Evolutionary conservation across 1,139 yeast genomes (phyloP).

Genomic region (Ogataea hybrid): DNA sequence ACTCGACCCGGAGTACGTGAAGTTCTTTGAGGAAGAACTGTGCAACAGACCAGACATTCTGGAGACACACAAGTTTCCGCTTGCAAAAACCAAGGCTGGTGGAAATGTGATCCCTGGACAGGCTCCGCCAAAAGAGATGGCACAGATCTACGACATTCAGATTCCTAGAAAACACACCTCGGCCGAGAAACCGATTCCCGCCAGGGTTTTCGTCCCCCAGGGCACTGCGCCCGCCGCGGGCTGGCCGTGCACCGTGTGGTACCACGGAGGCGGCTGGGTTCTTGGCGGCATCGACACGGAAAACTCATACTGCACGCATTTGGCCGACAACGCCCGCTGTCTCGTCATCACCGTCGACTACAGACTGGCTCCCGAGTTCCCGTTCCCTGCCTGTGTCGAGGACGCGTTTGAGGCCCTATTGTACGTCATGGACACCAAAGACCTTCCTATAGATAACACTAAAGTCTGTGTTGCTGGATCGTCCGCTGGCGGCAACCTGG

Average conservation of each 20-base stretch:
- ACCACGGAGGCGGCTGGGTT: constrained; percentile 48
- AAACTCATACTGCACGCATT: constrained; percentile 44
- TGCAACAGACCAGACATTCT: constrained; percentile 35
- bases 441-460: constrained; percentile 34
- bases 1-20: constrained; percentile 29
- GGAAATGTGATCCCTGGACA: constrained; percentile 37
- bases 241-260: constrained; percentile 47
- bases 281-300: constrained; percentile 46
- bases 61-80: constrained; percentile 43
- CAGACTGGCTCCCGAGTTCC: constrained; percentile 48
- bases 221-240: constrained; percentile 36
- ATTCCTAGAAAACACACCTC: constrained; percentile 37
- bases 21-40: constrained; percentile 30
- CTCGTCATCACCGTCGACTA: constrained; percentile 43
- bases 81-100: constrained; percentile 38
- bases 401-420: constrained; percentile 41
- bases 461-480: constrained; percentile 47
- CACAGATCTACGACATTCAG: constrained; percentile 28
- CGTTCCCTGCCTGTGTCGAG: constrained; percentile 49
- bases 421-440: constrained; percentile 23
- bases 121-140: constrained; percentile 26
- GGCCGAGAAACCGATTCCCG: constrained; percentile 24
- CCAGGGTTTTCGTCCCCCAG: constrained; percentile 32
- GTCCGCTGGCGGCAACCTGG: constrained; percentile 38
- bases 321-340: constrained; percentile 38